Evolutionary conservation across 768 basidiomycete species (phyloP).

Genomic region (Pleurotus djamor): DNA sequence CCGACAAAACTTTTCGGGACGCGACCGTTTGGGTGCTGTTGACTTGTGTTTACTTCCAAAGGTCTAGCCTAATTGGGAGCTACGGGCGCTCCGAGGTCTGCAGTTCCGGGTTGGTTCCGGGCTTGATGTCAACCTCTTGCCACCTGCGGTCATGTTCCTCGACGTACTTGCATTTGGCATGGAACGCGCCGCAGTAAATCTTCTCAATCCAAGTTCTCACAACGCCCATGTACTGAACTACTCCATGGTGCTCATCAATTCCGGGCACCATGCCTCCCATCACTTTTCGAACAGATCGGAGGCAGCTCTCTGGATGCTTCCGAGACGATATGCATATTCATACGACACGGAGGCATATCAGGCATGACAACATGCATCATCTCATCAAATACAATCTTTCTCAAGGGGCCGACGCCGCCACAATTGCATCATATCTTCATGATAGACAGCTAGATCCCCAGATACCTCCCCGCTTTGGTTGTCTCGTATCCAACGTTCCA

Average conservation of each 20-base stretch:
- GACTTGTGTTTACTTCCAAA: neutral
- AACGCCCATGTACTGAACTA: neutral
- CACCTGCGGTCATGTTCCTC: too few relatives aligned
- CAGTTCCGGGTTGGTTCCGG: too few relatives aligned
- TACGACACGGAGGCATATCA: conserved; percentile 3
- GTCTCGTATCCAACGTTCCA: neutral
- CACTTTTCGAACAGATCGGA: conserved; percentile 2
- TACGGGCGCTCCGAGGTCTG: too few relatives aligned
- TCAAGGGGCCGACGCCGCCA: neutral
- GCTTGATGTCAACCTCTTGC: too few relatives aligned
- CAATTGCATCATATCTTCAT: neutral
- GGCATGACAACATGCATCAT: conserved; percentile 1
- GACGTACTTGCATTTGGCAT: neutral
- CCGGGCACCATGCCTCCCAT: neutral
- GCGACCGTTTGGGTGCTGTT: conserved; percentile 7
- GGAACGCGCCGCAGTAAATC: neutral
- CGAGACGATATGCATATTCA: neutral
- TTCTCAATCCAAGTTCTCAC: neutral
- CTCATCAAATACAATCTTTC: neutral
- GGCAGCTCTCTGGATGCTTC: neutral
- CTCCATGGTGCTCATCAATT: too few relatives aligned
- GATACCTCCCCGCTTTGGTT: neutral
- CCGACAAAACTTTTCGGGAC: conserved; percentile 6
- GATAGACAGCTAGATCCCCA: neutral
- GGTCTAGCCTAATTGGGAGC: too few relatives aligned